Evolutionary conservation across 2,329 filamentous ascomycete genomes (phyloP), one percentile per base, ranked within the genome.

Genomic region (Xylariomycetidae sp.): DNA sequence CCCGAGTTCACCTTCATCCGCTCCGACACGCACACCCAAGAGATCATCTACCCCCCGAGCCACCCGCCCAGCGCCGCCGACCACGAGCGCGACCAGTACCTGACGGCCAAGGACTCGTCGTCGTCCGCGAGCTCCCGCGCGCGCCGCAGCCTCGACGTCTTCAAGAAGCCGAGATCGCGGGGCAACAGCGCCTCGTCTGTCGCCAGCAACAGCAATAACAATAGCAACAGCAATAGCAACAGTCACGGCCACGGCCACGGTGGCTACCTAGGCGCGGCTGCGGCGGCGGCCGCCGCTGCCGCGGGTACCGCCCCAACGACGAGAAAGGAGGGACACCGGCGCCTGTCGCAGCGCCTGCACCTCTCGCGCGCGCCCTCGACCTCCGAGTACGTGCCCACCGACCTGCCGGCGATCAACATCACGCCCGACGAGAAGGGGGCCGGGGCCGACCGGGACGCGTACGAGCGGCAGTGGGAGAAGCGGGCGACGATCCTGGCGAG

Each of bases 381-480:
- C 41, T 88, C 87, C 40, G 74, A 80, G 16, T 82, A 86, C 58
- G 74, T 97, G 23, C 90, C 92, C 2, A 62, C 73, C 33, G 75
- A 94, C 62, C 72, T 97, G 33, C 89, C 89, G 15, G 81, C 82
- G 41, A 87, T 95, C 37, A 64, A 70, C 30, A 31, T 55, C 53
- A 57, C 63, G 46, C 57, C 57, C 43, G 58, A 64, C 45, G 45
- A 38, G 56, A n/a, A n/a, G n/a, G n/a, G n/a, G n/a, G 63, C 4
- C 16, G 23, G 12, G 7, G 26, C 16, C 10, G 26, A 25, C 33
- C 56, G 47, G 38, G 63, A 63, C 28, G 58, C 50, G 27, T 53
- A 58, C 40, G 85, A 94, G 67, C 77, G 78, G 38, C 75, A 84
- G 62, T 98, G 92, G 92, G 92, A 97, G 70, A 82, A 85, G 66